Percentiles rank a stretch among this genome's conserved stretches.
phyloP scores from a whole-genome alignment of 2,329 filamentous ascomycete genomes.

The Tolypocladium amazonense region DNA sequence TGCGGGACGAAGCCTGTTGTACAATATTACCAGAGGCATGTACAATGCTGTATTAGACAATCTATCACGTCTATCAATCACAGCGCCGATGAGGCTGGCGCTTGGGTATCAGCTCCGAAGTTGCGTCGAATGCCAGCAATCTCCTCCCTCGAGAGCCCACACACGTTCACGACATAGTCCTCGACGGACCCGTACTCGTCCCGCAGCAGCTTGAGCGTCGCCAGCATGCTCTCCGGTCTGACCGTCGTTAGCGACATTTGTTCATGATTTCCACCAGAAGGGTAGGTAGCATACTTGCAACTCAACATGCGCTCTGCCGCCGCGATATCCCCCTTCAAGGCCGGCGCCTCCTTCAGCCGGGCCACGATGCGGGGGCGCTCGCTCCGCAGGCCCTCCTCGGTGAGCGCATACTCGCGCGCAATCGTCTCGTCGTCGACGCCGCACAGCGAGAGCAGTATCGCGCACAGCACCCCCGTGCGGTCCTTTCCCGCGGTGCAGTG shows the following conservation, averaged over 20 bases:
- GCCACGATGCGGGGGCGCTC: slow-evolving; percentile 41
- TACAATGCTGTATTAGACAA: slow-evolving; percentile 3
- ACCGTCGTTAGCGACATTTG: background rate
- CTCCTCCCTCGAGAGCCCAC: slow-evolving; percentile 44
- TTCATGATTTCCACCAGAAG: background rate
- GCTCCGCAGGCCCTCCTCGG: slow-evolving; percentile 47
- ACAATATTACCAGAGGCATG: slow-evolving; percentile 1
- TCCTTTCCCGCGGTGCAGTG: slow-evolving; percentile 75
- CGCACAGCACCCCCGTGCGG: slow-evolving; percentile 60
- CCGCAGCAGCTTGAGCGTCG: slow-evolving; percentile 42
- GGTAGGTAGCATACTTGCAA: slow-evolving; percentile 23
- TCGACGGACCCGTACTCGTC: slow-evolving; percentile 53
- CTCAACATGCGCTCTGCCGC: slow-evolving; percentile 35
- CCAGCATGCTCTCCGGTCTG: slow-evolving; percentile 37
- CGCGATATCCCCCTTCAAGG: slow-evolving; percentile 32
- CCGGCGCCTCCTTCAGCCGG: slow-evolving; percentile 37
- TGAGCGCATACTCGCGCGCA: slow-evolving; percentile 60
- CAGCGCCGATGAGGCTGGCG: background rate
- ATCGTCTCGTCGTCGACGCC: slow-evolving; percentile 48
- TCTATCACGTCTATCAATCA: background rate
- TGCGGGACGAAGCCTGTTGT: background rate
- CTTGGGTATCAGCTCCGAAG: slow-evolving; percentile 15
- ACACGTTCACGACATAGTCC: slow-evolving; percentile 47
- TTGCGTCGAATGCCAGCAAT: slow-evolving; percentile 42
- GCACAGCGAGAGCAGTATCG: slow-evolving; percentile 52